A percentile compares a stretch with the other conserved stretches of the same genome.
These are phyloP conservation scores for Pythium phragmitis DNA, from an alignment of 352 stramenopile genomes.

Conservation along the genomic window DNA sequence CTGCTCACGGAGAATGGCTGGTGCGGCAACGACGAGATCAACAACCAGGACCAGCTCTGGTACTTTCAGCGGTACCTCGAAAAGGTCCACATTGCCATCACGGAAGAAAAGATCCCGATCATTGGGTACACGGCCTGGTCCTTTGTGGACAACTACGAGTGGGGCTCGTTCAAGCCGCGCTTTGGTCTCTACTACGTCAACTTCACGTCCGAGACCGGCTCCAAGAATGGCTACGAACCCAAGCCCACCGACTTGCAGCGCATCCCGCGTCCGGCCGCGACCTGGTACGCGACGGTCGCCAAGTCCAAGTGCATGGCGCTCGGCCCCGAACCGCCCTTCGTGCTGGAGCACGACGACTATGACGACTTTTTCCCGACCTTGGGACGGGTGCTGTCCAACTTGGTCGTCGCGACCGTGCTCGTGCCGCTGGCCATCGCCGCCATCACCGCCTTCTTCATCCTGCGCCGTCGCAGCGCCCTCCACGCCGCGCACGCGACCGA, in stretches of 20 bases:
- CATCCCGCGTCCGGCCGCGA: slow-evolving; percentile 47
- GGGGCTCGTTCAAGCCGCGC: slow-evolving; percentile 68
- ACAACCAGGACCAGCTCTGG: slow-evolving; percentile 63
- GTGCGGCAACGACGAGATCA: slow-evolving; percentile 58
- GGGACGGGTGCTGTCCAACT: slow-evolving; percentile 2
- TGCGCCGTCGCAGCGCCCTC: slow-evolving; percentile 13
- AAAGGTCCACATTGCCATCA: slow-evolving; percentile 58
- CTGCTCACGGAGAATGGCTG: slow-evolving; percentile 70
- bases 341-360: slow-evolving; percentile 10
- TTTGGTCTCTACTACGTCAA: slow-evolving; percentile 74
- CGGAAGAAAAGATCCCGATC: slow-evolving; percentile 65
- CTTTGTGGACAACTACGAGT: slow-evolving; percentile 96
- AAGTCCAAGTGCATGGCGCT: slow-evolving; percentile 61
- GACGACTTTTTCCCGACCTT: slow-evolving; percentile 14
- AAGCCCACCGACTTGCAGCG: slow-evolving; percentile 32
- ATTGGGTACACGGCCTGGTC: slow-evolving; percentile 93
- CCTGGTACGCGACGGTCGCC: slow-evolving; percentile 55
- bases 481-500: slow-evolving; percentile 7
- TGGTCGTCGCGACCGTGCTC: slow-evolving; percentile 9
- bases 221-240: slow-evolving; percentile 33
- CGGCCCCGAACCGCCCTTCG: slow-evolving; percentile 4
- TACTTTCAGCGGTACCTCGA: slow-evolving; percentile 59
- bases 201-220: slow-evolving; percentile 36
- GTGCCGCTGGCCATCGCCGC: slow-evolving; percentile 9
- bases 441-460: slow-evolving; percentile 9